Evolutionary conservation across 768 basidiomycete genomes (phyloP).

Genomic region (Nevesoporus exiguus): DNA sequence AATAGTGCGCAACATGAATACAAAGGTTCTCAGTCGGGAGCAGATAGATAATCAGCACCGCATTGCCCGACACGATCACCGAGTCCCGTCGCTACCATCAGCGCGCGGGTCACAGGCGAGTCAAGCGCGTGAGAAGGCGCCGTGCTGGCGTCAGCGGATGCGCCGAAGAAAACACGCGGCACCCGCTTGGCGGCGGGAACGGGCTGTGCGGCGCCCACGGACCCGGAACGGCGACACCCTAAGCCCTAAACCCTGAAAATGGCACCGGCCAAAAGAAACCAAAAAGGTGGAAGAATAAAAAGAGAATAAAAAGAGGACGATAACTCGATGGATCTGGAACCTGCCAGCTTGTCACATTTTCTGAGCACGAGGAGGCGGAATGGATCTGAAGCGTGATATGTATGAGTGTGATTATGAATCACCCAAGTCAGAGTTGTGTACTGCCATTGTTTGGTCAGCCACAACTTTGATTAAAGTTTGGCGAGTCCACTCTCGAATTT

Average conservation of each 20-base stretch:
- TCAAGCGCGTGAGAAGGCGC: not conserved
- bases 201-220: conserved; percentile 11
- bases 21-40: not conserved
- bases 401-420: not conserved
- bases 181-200: conserved; percentile 12
- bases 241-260: conserved; percentile 30
- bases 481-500: conserved; percentile 28
- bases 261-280: not conserved
- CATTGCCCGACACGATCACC: not conserved
- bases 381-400: not conserved
- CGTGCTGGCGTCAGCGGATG: not conserved
- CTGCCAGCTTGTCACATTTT: not conserved
- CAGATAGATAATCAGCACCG: not conserved
- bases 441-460: conserved; percentile 31
- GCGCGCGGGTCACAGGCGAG: not conserved
- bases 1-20: conserved; percentile 1
- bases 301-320: not conserved
- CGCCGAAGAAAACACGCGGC: conserved; percentile 22
- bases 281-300: not conserved
- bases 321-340: conserved; percentile 10
- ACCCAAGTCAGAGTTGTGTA: conserved; percentile 10
- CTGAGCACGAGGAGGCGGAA: not conserved
- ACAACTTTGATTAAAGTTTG: conserved; percentile 30
- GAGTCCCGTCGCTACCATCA: not conserved
- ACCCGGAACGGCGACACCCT: conserved; percentile 14